Evolutionary conservation across 2,329 filamentous ascomycete species (phyloP), one percentile per base, ranked within the genome.

Genomic region (Clonostachys sp.): DNA sequence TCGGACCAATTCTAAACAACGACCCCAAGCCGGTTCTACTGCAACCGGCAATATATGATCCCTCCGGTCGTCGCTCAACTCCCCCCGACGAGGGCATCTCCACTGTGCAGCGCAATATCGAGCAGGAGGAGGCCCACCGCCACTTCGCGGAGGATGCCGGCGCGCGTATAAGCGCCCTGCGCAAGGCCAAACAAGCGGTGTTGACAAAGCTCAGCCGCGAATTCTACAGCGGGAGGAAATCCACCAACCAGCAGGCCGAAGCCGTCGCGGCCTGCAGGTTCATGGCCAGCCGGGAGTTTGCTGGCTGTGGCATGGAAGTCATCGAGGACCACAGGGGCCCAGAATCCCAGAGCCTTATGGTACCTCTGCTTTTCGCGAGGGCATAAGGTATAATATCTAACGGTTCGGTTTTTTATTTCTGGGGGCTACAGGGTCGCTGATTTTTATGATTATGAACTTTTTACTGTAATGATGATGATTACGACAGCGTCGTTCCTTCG

Each of bases 331-430:
- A 72, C 41, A 58, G 68, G 50, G 72, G 67, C 46, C 62, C 80
- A 58, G 78, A 81, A 50, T 78, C 74, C 53, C 70, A 68, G 57
- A 76, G 72, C 44, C 70, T 71, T 16, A 56, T 81, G 55, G 81
- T 85, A 51, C 81, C 81, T 51, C 65, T 85, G 58, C 77, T 84
- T 62, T 81, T 84, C 48, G 80, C 73, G 60, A 69, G 74, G 42
- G 58, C 62, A 43, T 68, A 54, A 41, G 18, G 18, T 12, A 10
- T n/a, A 39, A 24, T 24, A 24, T 2, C 8, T 24, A 24, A 24
- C 24, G 24, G 24, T 24, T 24, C 24, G 24, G 24, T 24, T 24
- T 24, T 20, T 30, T 30, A 30, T 30, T 30, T 30, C 24, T 30
- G 24, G 24, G 24, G 24, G 24, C 24, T 24, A 30, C 24, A 30